A percentile compares a stretch with the other conserved stretches of the same genome.
phyloP scores from a whole-genome alignment of 768 basidiomycete genomes.

The Kondoa subrosea region DNA sequence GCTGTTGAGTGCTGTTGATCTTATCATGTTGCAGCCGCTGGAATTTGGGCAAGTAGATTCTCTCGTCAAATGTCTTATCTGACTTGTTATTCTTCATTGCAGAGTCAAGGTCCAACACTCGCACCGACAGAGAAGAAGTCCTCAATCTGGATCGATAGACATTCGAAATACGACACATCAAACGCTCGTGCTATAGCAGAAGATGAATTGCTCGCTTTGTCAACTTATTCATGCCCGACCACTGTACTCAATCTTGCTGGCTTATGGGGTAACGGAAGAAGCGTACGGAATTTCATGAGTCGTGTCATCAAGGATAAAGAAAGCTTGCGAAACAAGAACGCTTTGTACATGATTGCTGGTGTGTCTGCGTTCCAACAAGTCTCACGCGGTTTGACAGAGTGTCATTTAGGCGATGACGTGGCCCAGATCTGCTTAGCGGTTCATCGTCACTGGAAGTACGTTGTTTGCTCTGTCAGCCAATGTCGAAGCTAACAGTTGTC shows the following conservation, averaged over 20 bases:
- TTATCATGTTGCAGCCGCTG: conserved; percentile 34
- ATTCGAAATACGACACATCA: conserved; percentile 36
- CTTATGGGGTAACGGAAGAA: conserved; percentile 44
- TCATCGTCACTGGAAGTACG: conserved; percentile 37
- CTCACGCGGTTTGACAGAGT: not conserved
- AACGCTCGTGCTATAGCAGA: conserved; percentile 43
- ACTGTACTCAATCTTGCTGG: conserved; percentile 49
- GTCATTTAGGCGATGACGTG: conserved; percentile 35
- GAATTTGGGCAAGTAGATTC: conserved; percentile 54
- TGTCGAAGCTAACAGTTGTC: no score
- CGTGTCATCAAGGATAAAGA: conserved; percentile 46
- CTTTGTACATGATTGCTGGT: conserved; percentile 49
- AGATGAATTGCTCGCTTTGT: conserved; percentile 41
- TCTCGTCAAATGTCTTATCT: no score
- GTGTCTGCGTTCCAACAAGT: not conserved
- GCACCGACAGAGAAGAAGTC: conserved; percentile 17
- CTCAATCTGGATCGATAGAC: conserved; percentile 41
- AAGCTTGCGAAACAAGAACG: conserved; percentile 41
- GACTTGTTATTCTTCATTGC: no score
- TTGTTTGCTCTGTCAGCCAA: no score
- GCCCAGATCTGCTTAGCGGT: conserved; percentile 48
- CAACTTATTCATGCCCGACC: conserved; percentile 30
- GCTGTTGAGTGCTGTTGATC: not conserved
- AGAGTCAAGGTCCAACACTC: conserved; percentile 31
- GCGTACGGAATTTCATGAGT: conserved; percentile 40